Percentiles rank a stretch among this genome's conserved stretches.
These are phyloP conservation scores for Heterobasidion irregulare DNA, from an alignment of 1,284 basidiomycete species.

Conservation along the genomic window DNA sequence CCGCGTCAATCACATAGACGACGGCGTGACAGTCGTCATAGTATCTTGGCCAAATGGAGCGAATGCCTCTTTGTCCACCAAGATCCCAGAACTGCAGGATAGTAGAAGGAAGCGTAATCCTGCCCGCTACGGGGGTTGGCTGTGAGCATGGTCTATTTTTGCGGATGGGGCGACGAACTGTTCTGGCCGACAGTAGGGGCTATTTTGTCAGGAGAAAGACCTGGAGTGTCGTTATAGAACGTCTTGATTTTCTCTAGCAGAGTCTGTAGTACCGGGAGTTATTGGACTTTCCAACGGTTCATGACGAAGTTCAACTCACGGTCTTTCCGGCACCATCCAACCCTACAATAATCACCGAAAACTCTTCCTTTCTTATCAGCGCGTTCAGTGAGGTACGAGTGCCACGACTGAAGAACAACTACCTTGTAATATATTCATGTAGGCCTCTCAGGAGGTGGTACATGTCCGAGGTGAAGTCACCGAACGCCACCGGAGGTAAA, in stretches of 20 bases:
- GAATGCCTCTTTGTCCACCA: conserved; percentile 86
- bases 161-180: conserved; percentile 41
- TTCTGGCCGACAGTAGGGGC: conserved; percentile 93
- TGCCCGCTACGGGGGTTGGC: conserved; percentile 58
- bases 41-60: conserved; percentile 89
- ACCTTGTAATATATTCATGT: conserved; percentile 84
- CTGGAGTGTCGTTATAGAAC: conserved; percentile 78
- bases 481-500: neutral
- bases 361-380: conserved; percentile 74
- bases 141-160: neutral
- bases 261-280: conserved; percentile 40
- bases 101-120: conserved; percentile 84
- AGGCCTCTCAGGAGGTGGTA: conserved; percentile 89
- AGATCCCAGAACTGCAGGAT: conserved; percentile 93
- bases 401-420: conserved; percentile 27
- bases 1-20: conserved; percentile 85
- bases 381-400: conserved; percentile 1
- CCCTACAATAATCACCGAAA: conserved; percentile 89
- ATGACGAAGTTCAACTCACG: conserved; percentile 30
- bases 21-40: conserved; percentile 94
- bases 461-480: conserved; percentile 33
- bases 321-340: conserved; percentile 89
- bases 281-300: too few species aligned
- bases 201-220: conserved; percentile 82
- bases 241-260: conserved; percentile 90